Base-by-base conservation (phyloP, 2,329 filamentous ascomycete species). In the Nothomitra cinnamomea region DNA sequence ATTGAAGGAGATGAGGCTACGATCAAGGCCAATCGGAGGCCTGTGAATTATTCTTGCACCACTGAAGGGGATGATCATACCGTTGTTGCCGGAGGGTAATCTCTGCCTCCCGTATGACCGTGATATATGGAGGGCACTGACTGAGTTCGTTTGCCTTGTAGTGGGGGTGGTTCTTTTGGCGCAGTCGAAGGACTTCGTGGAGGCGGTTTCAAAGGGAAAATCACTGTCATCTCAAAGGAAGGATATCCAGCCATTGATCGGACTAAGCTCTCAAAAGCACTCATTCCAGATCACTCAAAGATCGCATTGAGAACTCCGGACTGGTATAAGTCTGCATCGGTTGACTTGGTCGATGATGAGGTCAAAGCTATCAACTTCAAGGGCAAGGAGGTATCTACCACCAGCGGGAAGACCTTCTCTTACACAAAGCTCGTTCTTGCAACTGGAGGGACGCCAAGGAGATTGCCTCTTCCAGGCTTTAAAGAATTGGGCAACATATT, bases 351-450 rank as follows among this genome's bases (percentile, higher is more conserved):
- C 51, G 69, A 70, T 28, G 76, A 78, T 52, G 73, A 77, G 54
- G 92, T 88, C 13, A 83, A 77, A 3, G 74, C 70, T 24, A 77
- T 98, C 32, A 83, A 96, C 67, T 94, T 96, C 60, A 69, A 72
- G 1, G 70, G 67, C 53, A 89, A 87, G 66, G 76, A 75, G 12
- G 83, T 95, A 3, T 71, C 75, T n/a, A 94, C 88, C 1, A 79
- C 82, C 63, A 76, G 74, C 6, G 87, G 85, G 42, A 79, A 80
- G 57, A 79, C 77, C n/a, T 73, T 82, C 61, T 67, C 75, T 5
- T 98, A 96, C 69, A 83, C 80, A 35, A 96, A 95, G 69, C 78
- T 98, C 35, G 81, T 98, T 47, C 76, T 98, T 22, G 86, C 92
- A 1, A 92, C 89, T 0, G 92, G 92, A 35, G 92, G 89, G 25